Conservation (phyloP, 352 stramenopile species). For the Saprolegnia parasitica region DNA sequence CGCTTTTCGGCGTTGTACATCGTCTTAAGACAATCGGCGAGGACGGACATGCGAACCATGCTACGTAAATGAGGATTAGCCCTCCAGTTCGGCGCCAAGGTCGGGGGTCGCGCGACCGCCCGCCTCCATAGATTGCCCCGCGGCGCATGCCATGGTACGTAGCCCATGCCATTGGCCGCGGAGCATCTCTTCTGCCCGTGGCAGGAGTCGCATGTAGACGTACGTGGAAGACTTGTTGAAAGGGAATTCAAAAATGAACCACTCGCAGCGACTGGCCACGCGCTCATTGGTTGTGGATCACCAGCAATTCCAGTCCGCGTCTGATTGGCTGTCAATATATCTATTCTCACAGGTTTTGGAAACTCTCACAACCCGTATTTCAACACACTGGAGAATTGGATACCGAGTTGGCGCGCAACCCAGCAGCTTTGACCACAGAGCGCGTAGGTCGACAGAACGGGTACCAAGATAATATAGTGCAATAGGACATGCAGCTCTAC, state of each 20-base stretch:
- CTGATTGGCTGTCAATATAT: conserved; percentile 12
- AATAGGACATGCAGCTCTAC: too few relatives aligned
- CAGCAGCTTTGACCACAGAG: too few relatives aligned
- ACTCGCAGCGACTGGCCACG: background rate
- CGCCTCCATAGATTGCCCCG: conserved; percentile 28
- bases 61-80: conserved; percentile 34
- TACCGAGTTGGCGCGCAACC: too few relatives aligned
- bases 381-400: too few relatives aligned
- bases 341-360: too few relatives aligned
- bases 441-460: too few relatives aligned
- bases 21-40: conserved; percentile 99
- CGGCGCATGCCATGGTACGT: background rate
- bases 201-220: conserved; percentile 12
- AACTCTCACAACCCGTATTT: too few relatives aligned
- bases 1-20: conserved; percentile 99
- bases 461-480: too few relatives aligned
- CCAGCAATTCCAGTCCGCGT: background rate
- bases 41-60: conserved; percentile 99
- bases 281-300: background rate
- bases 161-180: background rate
- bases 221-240: conserved; percentile 8
- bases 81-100: conserved; percentile 10
- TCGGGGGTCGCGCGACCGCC: conserved; percentile 2
- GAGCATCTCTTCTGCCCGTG: conserved; percentile 1
- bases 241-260: conserved; percentile 29